Base-by-base conservation (phyloP, 1,139 yeast genomes). In the Yamadazyma diospyri region DNA sequence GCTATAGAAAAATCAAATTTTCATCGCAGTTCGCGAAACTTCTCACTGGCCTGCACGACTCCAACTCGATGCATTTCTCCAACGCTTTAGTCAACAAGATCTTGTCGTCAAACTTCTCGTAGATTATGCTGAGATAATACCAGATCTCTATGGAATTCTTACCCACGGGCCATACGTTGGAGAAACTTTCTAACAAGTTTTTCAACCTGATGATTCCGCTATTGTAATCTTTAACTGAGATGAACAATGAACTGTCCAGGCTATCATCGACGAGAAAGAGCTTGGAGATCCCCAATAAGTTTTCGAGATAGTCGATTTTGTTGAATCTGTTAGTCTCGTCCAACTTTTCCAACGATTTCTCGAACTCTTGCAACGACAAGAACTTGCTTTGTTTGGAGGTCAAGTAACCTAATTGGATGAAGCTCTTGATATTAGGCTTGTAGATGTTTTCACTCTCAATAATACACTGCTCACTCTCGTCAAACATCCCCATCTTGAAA, bases 381-480 rank as follows among this genome's bases (percentile, higher is more conserved):
- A 65, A 59, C 50, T 69, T 57, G 28, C 66, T 47, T 20, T 55
- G 41, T 41, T 53, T 57, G 23, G 66, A 59, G 14, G 70, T 64
- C 39, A 76, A 62, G 38, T 72, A 55, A 9, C 89, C 82, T 41
- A 78, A 55, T 46, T 75, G 64, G 29, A 78, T 64, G 47, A 63
- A 74, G 6, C 84, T 74, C 43, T 72, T 65, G 37, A 69, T 59
- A 24, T 70, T 73, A n/a, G 76, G 75, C 23, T 69, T 69, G 36
- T 55, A 63, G 12, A 67, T 59, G 2, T 67, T 58, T 41, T 76
- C 84, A 1, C 94, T 87, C 52, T 87, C 95, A 6, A 71, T 69
- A 6, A 87, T 69, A 33, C 95, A 84, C 41, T 76, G 80, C 46
- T 78, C 81, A 8, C 89, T 78, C 38, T 86, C 94, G 6, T 64